A percentile compares a stretch with the other conserved stretches of the same genome.
Conservation (phyloP, 768 basidiomycete genomes). For the Kwoniella botswanensis region DNA sequence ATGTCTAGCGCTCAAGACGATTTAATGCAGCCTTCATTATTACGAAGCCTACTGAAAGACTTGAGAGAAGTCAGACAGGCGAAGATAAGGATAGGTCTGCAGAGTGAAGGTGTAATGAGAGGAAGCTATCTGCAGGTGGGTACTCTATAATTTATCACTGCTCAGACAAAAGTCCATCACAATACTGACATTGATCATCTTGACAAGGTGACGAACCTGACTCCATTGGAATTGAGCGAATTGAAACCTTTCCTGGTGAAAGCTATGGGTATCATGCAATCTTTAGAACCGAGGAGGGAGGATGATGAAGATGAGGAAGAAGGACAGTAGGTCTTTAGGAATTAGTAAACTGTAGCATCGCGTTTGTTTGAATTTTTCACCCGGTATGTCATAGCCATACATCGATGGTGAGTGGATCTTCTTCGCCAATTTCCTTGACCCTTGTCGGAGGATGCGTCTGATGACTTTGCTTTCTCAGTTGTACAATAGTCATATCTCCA, state of each 20-base stretch:
- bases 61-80: conserved; percentile 94
- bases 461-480: not conserved
- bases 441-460: not conserved
- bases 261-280: conserved; percentile 55
- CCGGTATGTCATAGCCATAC: no score
- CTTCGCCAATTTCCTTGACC: no score
- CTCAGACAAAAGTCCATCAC: not conserved
- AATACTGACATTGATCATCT: conserved; percentile 10
- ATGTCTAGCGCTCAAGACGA: conserved; percentile 82
- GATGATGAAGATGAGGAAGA: conserved; percentile 37
- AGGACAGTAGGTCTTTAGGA: not conserved
- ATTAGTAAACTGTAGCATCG: not conserved
- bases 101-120: conserved; percentile 58
- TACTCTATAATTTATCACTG: not conserved
- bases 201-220: conserved; percentile 49
- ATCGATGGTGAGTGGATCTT: no score
- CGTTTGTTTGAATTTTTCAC: no score
- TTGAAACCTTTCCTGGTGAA: conserved; percentile 55
- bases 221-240: conserved; percentile 55
- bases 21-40: conserved; percentile 77
- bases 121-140: conserved; percentile 50
- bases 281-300: conserved; percentile 43
- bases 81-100: conserved; percentile 85
- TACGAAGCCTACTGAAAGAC: conserved; percentile 86
- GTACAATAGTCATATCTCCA: not conserved